Conservation (phyloP, 139 green algal species). For the Yamagishiella unicocca region DNA sequence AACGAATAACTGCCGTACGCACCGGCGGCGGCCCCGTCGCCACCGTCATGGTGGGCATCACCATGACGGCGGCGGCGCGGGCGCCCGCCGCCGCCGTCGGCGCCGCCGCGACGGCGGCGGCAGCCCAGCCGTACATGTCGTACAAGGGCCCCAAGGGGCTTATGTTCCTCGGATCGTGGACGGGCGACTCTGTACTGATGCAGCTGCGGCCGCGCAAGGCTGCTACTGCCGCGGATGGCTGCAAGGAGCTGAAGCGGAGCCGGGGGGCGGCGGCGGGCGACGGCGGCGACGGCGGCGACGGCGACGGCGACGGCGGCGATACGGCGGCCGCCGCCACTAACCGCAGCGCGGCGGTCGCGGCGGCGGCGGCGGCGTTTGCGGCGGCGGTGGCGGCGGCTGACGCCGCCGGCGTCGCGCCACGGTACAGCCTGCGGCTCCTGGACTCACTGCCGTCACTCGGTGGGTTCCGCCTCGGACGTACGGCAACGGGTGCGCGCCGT, state of each 20-base stretch:
- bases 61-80: constrained; percentile 34
- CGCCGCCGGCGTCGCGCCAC: background rate
- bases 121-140: constrained; percentile 41
- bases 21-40: constrained; percentile 23
- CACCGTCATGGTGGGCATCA: background rate
- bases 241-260: no score
- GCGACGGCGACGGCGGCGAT: background rate
- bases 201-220: constrained; percentile 47
- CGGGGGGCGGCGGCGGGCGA: background rate
- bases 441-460: constrained; percentile 33
- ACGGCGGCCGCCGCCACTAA: constrained; percentile 15
- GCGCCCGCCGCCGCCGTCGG: background rate
- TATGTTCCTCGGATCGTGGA: constrained; percentile 88
- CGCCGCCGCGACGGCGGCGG: background rate
- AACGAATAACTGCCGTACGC: constrained; percentile 33
- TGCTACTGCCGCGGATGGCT: background rate
- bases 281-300: background rate
- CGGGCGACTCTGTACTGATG: constrained; percentile 90
- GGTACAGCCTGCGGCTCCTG: constrained; percentile 23
- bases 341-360: constrained; percentile 17
- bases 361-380: constrained; percentile 20
- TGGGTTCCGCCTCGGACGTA: no score
- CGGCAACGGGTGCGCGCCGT: no score
- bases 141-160: constrained; percentile 61
- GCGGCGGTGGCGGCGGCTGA: constrained; percentile 15